These are phyloP conservation scores for Ecytonucleospora hepatopenaei DNA, from an alignment of 371 early-diverging fungal genomes.

Conservation along the genomic window DNA sequence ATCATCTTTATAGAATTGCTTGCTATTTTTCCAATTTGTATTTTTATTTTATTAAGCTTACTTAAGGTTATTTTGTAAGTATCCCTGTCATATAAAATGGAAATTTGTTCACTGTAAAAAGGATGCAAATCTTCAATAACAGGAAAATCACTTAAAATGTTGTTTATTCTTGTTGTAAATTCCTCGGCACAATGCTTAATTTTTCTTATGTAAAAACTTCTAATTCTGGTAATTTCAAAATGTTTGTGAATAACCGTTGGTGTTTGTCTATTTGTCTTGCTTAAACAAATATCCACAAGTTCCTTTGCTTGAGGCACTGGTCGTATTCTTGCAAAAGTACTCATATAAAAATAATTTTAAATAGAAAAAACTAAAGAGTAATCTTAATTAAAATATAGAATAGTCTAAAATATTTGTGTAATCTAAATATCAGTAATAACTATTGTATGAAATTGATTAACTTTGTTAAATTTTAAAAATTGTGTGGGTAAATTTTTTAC, in stretches of 20 bases:
- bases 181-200: conserved; percentile 85
- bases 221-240: conserved; percentile 83
- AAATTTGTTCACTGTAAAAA: conserved; percentile 98
- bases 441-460: not conserved
- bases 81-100: conserved; percentile 97
- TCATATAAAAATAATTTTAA: conserved; percentile 13
- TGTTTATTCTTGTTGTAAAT: conserved; percentile 81
- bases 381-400: too few species aligned
- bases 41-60: conserved; percentile 89
- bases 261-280: conserved; percentile 95
- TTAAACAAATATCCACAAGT: conserved; percentile 91
- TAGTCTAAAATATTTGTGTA: too few species aligned
- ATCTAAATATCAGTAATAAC: not conserved
- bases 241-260: conserved; percentile 92
- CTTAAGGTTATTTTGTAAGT: conserved; percentile 98
- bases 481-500: too few species aligned
- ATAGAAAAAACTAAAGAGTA: conserved; percentile 7
- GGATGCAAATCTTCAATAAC: conserved; percentile 98
- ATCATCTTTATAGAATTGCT: conserved; percentile 90
- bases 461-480: not conserved
- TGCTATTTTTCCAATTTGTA: conserved; percentile 79
- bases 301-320: conserved; percentile 80
- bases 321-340: conserved; percentile 77
- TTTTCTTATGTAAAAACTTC: conserved; percentile 97
- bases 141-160: conserved; percentile 87